Evolutionary conservation across 805 yeast species (phyloP).

Genomic region (Ogataea pini): DNA sequence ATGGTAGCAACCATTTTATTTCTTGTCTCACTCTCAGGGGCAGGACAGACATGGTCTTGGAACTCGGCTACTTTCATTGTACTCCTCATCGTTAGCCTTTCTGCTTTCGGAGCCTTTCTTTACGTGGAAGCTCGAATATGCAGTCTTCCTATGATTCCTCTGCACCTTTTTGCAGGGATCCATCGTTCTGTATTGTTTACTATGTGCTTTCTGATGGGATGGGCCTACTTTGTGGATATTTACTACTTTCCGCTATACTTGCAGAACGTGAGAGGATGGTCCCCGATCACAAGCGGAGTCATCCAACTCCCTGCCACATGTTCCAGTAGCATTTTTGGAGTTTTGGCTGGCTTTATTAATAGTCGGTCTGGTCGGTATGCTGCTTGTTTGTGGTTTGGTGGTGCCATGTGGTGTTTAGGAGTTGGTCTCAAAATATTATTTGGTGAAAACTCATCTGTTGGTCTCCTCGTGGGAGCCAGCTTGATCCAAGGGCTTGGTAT

Average conservation of each 20-base stretch:
- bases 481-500: conserved; percentile 42
- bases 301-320: conserved; percentile 43
- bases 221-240: conserved; percentile 45
- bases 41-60: conserved; percentile 60
- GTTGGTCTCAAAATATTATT: conserved; percentile 38
- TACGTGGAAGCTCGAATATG: conserved; percentile 47
- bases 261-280: conserved; percentile 43
- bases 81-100: conserved; percentile 41
- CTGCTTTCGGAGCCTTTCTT: conserved; percentile 39
- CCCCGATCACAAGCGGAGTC: conserved; percentile 41
- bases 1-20: conserved; percentile 48
- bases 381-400: conserved; percentile 28
- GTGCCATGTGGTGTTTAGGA: conserved; percentile 42
- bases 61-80: conserved; percentile 28
- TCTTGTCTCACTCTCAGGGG: conserved; percentile 58
- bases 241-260: conserved; percentile 49
- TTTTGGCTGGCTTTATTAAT: conserved; percentile 45
- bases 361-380: conserved; percentile 43
- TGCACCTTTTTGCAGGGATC: conserved; percentile 38
- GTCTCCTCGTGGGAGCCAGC: conserved; percentile 38
- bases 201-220: conserved; percentile 46
- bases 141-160: conserved; percentile 51
- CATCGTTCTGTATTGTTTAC: conserved; percentile 35
- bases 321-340: conserved; percentile 36
- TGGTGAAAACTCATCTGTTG: conserved; percentile 32